Evolutionary conservation across 495 filamentous ascomycete genomes (phyloP).

Genomic region (Neurospora cerealis): DNA sequence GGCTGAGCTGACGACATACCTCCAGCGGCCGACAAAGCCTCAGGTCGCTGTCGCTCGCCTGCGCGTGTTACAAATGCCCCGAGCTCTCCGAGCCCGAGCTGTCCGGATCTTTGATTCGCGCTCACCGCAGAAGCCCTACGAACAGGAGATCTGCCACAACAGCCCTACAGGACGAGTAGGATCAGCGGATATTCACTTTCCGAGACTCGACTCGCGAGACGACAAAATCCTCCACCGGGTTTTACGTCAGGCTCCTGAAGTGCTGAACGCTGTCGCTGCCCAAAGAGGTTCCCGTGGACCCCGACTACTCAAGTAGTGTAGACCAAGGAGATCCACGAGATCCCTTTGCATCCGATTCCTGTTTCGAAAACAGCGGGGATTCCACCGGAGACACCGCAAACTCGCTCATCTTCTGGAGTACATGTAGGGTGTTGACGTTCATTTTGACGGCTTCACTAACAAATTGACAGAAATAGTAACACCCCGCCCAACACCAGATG

Average conservation of each 20-base stretch:
- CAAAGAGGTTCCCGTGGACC: neutral
- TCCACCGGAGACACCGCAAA: neutral
- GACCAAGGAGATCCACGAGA: neutral
- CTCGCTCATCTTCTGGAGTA: neutral
- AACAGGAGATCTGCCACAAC: neutral
- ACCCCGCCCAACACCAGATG: neutral
- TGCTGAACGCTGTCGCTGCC: neutral
- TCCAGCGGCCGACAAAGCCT: neutral
- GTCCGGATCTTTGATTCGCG: neutral
- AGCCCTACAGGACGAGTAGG: neutral
- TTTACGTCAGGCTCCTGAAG: neutral
- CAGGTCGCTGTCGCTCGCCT: neutral
- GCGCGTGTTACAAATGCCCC: neutral
- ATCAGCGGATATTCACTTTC: neutral
- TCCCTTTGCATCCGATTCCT: neutral
- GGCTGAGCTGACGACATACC: neutral
- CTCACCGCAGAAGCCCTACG: neutral
- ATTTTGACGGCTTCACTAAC: neutral
- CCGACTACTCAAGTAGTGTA: neutral
- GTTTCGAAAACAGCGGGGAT: neutral
- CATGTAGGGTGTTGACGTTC: neutral
- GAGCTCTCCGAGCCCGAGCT: neutral
- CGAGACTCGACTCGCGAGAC: neutral
- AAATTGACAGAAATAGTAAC: neutral
- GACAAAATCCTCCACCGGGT: neutral